phyloP scores from a whole-genome alignment of 2,329 filamentous ascomycete species.

The Xylaria polymorpha region DNA sequence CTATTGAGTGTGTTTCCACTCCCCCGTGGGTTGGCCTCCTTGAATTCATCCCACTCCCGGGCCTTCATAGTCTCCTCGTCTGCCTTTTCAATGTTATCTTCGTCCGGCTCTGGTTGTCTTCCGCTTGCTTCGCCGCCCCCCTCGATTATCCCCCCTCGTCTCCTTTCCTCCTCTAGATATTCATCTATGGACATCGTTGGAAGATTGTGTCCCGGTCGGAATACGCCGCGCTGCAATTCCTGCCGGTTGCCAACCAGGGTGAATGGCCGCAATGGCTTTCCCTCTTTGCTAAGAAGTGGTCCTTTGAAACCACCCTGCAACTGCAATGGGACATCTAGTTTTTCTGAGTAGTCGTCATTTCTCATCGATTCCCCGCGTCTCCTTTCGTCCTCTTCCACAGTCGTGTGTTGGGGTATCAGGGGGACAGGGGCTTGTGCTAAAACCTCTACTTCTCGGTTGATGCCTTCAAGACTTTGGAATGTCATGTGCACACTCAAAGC shows the following conservation, averaged over 20 bases:
- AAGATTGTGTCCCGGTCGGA: conserved; percentile 89
- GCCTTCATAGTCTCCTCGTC: conserved; percentile 95
- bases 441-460: conserved; percentile 86
- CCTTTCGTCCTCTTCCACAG: conserved; percentile 60
- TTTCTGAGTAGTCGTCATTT: conserved; percentile 72
- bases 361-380: conserved; percentile 51
- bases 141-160: conserved; percentile 87
- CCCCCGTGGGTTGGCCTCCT: conserved; percentile 87
- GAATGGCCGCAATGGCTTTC: conserved; percentile 91
- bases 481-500: conserved; percentile 79
- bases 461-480: conserved; percentile 87
- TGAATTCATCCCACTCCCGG: conserved; percentile 93
- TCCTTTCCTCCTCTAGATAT: conserved; percentile 91
- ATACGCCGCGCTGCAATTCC: conserved; percentile 82
- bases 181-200: conserved; percentile 99
- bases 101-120: conserved; percentile 77
- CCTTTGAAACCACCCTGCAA: conserved; percentile 66
- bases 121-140: conserved; percentile 84
- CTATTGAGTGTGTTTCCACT: conserved; percentile 86
- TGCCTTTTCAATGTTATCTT: conserved; percentile 88
- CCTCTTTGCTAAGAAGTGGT: conserved; percentile 79
- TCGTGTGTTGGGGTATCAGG: conserved; percentile 56
- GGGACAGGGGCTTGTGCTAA: conserved; percentile 77
- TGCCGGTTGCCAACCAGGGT: conserved; percentile 83
- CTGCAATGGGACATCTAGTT: conserved; percentile 74